A percentile compares a stretch with the other conserved stretches of the same genome.
phyloP scores from a whole-genome alignment of 2,329 filamentous ascomycete genomes.

The Cytospora mali region DNA sequence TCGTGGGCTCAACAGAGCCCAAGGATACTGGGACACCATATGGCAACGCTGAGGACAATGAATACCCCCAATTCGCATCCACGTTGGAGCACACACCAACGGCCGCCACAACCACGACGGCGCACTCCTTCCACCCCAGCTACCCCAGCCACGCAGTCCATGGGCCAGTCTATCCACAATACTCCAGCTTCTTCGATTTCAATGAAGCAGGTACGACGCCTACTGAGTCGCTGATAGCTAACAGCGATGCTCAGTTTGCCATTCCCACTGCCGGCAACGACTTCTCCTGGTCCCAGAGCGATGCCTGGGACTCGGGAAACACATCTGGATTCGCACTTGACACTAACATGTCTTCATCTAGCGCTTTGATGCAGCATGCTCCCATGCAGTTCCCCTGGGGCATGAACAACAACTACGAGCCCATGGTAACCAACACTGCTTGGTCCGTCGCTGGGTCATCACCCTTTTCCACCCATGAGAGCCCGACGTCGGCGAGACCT shows the following conservation, averaged over 20 bases:
- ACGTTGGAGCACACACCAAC: neutral
- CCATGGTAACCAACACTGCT: neutral
- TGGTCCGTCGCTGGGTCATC: neutral
- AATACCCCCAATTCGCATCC: neutral
- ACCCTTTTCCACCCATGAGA: neutral
- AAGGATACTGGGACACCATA: neutral
- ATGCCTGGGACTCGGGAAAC: neutral
- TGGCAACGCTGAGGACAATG: neutral
- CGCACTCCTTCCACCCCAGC: neutral
- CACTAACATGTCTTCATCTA: neutral
- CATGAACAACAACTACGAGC: neutral
- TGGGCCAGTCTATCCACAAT: neutral
- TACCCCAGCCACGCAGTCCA: neutral
- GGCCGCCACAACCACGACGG: neutral
- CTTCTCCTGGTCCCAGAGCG: neutral
- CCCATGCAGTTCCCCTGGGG: neutral
- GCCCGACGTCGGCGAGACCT: neutral
- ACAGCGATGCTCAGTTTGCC: neutral
- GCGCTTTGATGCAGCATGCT: neutral
- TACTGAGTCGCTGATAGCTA: neutral
- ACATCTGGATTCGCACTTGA: neutral
- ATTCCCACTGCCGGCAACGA: neutral
- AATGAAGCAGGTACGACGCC: neutral
- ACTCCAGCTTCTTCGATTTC: neutral
- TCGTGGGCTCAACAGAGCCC: neutral